phyloP scores from a whole-genome alignment of 2,329 filamentous ascomycete species.

The Aspergillus oerlinghausenensis region DNA sequence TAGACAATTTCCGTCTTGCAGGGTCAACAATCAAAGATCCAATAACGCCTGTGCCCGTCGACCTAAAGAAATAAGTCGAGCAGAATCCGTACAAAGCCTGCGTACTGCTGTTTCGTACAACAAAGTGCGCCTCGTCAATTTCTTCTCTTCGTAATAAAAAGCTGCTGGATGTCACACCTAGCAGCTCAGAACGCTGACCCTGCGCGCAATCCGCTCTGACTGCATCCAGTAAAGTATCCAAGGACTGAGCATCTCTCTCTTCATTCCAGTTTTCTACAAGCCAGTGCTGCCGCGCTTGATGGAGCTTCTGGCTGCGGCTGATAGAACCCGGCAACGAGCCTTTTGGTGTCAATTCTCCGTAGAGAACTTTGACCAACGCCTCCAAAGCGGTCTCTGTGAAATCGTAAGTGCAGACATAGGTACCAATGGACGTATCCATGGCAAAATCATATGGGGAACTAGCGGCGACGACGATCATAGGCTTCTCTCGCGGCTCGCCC shows the following conservation, averaged over 20 bases:
- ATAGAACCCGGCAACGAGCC: conserved; percentile 65
- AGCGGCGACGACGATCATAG: conserved; percentile 83
- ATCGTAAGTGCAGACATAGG: conserved; percentile 93
- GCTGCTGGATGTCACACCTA: conserved; percentile 64
- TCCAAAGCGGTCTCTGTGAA: conserved; percentile 90
- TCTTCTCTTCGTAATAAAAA: conserved; percentile 69
- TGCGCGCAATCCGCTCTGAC: conserved; percentile 60
- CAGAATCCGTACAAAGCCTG: conserved; percentile 88
- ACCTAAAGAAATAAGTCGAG: conserved; percentile 75
- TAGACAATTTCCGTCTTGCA: conserved; percentile 76
- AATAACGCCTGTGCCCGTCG: conserved; percentile 68
- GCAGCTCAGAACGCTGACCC: conserved; percentile 64
- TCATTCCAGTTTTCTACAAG: conserved; percentile 84
- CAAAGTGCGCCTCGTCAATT: conserved; percentile 79
- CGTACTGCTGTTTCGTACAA: conserved; percentile 90
- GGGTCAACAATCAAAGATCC: conserved; percentile 89
- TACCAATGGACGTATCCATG: conserved; percentile 83
- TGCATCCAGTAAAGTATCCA: conserved; percentile 70
- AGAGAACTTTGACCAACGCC: conserved; percentile 75
- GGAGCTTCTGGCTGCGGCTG: conserved; percentile 78
- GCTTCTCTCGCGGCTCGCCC: conserved; percentile 60
- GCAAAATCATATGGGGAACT: conserved; percentile 97
- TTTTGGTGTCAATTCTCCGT: conserved; percentile 63
- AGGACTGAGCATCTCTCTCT: conserved; percentile 66
- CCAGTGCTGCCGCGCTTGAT: conserved; percentile 92